These are phyloP conservation scores for Phoma herbarum DNA, from an alignment of 2,329 filamentous ascomycete species.

Conservation along the genomic window DNA sequence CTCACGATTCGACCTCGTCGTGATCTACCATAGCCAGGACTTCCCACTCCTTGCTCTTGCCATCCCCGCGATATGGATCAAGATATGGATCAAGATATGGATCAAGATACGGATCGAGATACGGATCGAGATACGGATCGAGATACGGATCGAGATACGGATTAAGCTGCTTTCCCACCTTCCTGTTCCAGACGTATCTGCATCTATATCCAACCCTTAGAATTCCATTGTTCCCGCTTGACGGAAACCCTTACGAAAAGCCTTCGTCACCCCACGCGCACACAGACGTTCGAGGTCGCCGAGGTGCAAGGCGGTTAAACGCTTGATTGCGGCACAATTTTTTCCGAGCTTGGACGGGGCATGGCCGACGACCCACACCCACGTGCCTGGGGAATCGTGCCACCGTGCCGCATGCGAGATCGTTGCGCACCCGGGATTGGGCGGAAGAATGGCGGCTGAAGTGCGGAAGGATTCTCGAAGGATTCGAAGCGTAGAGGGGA, in stretches of 20 bases:
- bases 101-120: too few relatives aligned
- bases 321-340: not conserved
- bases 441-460: not conserved
- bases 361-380: not conserved
- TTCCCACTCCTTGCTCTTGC: not conserved
- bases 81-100: too few relatives aligned
- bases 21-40: not conserved
- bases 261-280: not conserved
- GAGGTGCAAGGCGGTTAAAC: not conserved
- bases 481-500: not conserved
- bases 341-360: too few relatives aligned
- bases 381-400: not conserved
- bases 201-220: not conserved
- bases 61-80: too few relatives aligned
- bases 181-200: not conserved
- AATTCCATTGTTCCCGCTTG: not conserved
- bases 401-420: not conserved
- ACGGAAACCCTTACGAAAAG: not conserved
- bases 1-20: not conserved
- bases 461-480: constrained; percentile 1
- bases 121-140: too few relatives aligned
- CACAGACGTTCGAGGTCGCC: not conserved
- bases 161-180: not conserved
- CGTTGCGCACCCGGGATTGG: not conserved
- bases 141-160: too few relatives aligned